A percentile compares a stretch with the other conserved stretches of the same genome.
phyloP scores from a whole-genome alignment of 805 yeast genomes.

The Wickerhamomyces subpelliculosus region DNA sequence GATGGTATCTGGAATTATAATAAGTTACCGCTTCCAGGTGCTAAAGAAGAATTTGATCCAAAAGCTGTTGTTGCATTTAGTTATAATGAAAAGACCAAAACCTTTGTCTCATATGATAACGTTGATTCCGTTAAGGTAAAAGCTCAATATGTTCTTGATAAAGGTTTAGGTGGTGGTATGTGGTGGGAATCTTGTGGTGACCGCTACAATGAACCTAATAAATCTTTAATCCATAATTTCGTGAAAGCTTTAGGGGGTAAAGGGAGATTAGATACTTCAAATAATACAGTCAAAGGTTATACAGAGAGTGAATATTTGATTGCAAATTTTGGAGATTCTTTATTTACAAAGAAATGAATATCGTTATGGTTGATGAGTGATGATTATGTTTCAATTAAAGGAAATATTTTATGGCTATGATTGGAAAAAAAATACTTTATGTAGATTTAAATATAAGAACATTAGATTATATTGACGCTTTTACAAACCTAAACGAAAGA shows the following conservation, averaged over 20 bases:
- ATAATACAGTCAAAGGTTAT: slow-evolving; percentile 7
- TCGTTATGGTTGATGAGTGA: too few relatives aligned
- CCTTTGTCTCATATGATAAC: slow-evolving; percentile 63
- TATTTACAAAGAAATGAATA: too few relatives aligned
- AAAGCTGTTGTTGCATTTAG: slow-evolving; percentile 48
- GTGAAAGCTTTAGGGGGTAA: slow-evolving; percentile 22
- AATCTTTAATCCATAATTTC: slow-evolving; percentile 41
- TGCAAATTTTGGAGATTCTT: background rate
- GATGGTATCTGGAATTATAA: slow-evolving; percentile 49
- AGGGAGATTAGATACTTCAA: slow-evolving; percentile 7
- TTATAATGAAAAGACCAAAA: slow-evolving; percentile 29
- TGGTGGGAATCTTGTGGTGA: slow-evolving; percentile 96
- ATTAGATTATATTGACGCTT: too few relatives aligned
- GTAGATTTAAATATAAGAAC: too few relatives aligned
- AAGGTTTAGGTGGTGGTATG: slow-evolving; percentile 73
- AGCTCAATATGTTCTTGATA: slow-evolving; percentile 45
- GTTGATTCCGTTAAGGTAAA: slow-evolving; percentile 45
- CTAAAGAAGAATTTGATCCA: slow-evolving; percentile 45
- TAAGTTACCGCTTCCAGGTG: slow-evolving; percentile 39
- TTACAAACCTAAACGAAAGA: too few relatives aligned
- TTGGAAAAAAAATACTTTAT: too few relatives aligned
- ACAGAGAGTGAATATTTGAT: slow-evolving; percentile 9
- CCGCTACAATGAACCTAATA: slow-evolving; percentile 20
- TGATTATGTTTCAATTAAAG: too few relatives aligned
- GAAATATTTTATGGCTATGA: too few relatives aligned